These are phyloP conservation scores for Auriscalpium microsporum DNA, from an alignment of 768 basidiomycete species.

Conservation along the genomic window DNA sequence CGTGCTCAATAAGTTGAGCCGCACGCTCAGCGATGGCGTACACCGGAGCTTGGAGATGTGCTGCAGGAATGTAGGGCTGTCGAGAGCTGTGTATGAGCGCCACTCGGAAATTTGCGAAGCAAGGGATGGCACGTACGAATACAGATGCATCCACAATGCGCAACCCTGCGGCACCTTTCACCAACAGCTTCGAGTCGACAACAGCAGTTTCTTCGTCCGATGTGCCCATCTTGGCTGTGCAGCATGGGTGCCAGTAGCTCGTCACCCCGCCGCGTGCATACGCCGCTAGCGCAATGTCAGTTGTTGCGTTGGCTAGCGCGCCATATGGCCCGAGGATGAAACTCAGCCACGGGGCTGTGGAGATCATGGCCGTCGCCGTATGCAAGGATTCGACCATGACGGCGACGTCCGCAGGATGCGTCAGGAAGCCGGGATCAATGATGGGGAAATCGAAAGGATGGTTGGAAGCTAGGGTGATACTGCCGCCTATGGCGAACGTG, in stretches of 20 bases:
- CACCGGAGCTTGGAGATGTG: background rate
- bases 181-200: constrained; percentile 23
- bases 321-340: constrained; percentile 1
- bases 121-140: constrained; percentile 19
- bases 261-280: constrained; percentile 17
- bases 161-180: constrained; percentile 14
- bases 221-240: constrained; percentile 27
- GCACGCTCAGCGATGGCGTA: background rate
- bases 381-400: constrained; percentile 9
- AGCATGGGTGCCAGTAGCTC: constrained; percentile 25
- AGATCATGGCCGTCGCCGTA: constrained; percentile 1
- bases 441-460: constrained; percentile 10
- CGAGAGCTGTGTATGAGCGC: background rate
- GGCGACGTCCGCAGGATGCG: background rate
- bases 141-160: constrained; percentile 25
- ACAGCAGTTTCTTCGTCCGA: constrained; percentile 23
- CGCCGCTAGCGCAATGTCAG: constrained; percentile 22
- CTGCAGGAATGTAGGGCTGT: background rate
- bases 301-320: constrained; percentile 17
- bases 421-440: constrained; percentile 10
- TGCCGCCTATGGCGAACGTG: constrained; percentile 1
- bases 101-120: background rate
- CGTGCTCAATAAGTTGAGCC: background rate
- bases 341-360: constrained; percentile 4
- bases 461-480: constrained; percentile 1